Percentiles rank a stretch among this genome's conserved stretches.
These are phyloP conservation scores for Termitomyces sp. DNA, from an alignment of 768 basidiomycete species.

Conservation along the genomic window DNA sequence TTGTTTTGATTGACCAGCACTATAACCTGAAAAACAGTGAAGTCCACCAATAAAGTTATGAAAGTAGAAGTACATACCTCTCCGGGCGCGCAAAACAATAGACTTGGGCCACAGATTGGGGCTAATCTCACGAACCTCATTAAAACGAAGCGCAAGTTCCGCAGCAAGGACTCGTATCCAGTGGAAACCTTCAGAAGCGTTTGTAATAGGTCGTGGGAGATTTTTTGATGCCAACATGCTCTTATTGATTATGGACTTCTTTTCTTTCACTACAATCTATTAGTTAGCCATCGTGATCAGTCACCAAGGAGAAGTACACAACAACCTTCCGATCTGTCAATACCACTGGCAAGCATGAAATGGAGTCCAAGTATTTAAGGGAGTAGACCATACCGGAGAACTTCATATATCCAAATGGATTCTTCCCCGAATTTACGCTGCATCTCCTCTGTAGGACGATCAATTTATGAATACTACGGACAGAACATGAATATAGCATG, in stretches of 20 bases:
- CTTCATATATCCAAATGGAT: slow-evolving; percentile 89
- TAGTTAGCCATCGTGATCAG: neutral
- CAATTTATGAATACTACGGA: neutral
- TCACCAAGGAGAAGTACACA: slow-evolving; percentile 4
- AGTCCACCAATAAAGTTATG: neutral
- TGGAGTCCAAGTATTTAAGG: neutral
- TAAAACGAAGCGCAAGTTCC: slow-evolving; percentile 81
- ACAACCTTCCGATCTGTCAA: slow-evolving; percentile 86
- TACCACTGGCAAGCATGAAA: slow-evolving; percentile 47
- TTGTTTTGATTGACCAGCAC: slow-evolving; percentile 74
- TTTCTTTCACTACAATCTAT: slow-evolving; percentile 70
- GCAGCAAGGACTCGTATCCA: slow-evolving; percentile 93
- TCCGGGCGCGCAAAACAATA: slow-evolving; percentile 72
- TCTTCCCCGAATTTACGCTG: slow-evolving; percentile 79
- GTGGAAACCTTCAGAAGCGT: slow-evolving; percentile 71
- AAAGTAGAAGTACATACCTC: slow-evolving; percentile 41
- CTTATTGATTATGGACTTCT: slow-evolving; percentile 75
- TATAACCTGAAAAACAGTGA: slow-evolving; percentile 47
- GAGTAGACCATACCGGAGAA: slow-evolving; percentile 59
- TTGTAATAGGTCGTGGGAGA: slow-evolving; percentile 72
- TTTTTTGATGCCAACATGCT: slow-evolving; percentile 99
- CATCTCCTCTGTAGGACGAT: slow-evolving; percentile 56
- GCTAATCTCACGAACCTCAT: slow-evolving; percentile 69
- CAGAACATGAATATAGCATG: slow-evolving; percentile 17
- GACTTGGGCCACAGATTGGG: slow-evolving; percentile 92